Percentiles rank a stretch among this genome's conserved stretches.
phyloP scores from a whole-genome alignment of 179 eudicot species.

The Amaranthus tricolor region DNA sequence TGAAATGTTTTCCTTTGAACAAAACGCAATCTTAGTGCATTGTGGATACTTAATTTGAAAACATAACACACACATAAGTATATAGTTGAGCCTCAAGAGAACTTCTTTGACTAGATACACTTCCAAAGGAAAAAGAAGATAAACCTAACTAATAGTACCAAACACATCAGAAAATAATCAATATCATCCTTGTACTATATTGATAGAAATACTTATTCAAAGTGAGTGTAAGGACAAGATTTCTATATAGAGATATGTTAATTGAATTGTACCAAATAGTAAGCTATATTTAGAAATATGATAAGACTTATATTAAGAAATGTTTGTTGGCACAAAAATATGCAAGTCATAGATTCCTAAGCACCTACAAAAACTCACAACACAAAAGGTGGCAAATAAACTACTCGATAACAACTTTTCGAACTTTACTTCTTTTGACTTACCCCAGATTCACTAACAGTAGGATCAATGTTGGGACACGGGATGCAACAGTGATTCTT shows the following conservation, averaged over 20 bases:
- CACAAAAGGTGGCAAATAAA: too few species aligned
- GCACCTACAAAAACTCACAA: too few species aligned
- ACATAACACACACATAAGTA: not conserved
- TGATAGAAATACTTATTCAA: not conserved
- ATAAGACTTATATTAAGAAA: not conserved
- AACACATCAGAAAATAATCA: not conserved
- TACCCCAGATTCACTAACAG: too few species aligned
- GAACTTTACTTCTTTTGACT: too few species aligned
- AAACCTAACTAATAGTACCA: constrained; percentile 2
- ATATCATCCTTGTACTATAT: not conserved
- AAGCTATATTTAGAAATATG: not conserved
- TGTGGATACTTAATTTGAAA: not conserved
- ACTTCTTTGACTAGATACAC: not conserved
- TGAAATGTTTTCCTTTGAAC: too few species aligned
- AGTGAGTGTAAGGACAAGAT: not conserved
- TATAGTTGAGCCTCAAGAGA: not conserved
- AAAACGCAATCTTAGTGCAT: not conserved
- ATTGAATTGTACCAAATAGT: not conserved
- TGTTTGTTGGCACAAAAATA: not conserved
- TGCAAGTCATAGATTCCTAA: not conserved
- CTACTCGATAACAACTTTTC: too few species aligned
- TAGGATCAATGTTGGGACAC: too few species aligned
- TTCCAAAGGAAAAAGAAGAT: not conserved
- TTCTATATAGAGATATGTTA: not conserved
- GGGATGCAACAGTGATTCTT: too few species aligned